phyloP scores from a whole-genome alignment of 768 basidiomycete genomes.

The Leccinellum albellum region DNA sequence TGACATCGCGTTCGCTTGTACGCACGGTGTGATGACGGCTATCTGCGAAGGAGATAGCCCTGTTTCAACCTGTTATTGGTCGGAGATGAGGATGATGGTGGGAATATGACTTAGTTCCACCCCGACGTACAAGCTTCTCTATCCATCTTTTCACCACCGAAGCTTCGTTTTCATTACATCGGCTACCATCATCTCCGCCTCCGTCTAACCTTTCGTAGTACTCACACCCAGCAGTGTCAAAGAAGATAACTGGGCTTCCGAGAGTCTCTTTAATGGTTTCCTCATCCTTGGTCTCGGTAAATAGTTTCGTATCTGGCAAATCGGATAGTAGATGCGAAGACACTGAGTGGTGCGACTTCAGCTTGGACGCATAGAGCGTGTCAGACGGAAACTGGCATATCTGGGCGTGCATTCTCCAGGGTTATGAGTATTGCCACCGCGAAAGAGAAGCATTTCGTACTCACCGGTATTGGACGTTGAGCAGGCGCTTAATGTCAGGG shows the following conservation, averaged over 20 bases:
- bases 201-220: slow-evolving; percentile 83
- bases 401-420: slow-evolving; percentile 73
- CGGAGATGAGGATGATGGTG: neutral
- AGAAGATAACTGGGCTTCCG: slow-evolving; percentile 80
- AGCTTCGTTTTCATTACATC: slow-evolving; percentile 94
- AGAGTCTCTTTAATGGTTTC: slow-evolving; percentile 73
- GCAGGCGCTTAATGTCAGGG: slow-evolving; percentile 74
- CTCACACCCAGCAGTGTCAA: slow-evolving; percentile 92
- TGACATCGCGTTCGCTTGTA: neutral
- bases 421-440: neutral
- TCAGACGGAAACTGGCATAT: slow-evolving; percentile 86
- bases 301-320: slow-evolving; percentile 49
- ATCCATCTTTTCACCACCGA: slow-evolving; percentile 82
- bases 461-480: slow-evolving; percentile 86
- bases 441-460: slow-evolving; percentile 12
- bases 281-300: slow-evolving; percentile 38
- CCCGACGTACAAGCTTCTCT: slow-evolving; percentile 59
- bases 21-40: slow-evolving; percentile 83
- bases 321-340: slow-evolving; percentile 68
- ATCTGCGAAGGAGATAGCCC: slow-evolving; percentile 71
- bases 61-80: slow-evolving; percentile 43
- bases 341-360: slow-evolving; percentile 71
- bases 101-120: no score
- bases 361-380: slow-evolving; percentile 69
- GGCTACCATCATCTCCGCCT: slow-evolving; percentile 83